phyloP scores from a whole-genome alignment of 306 rosid species.

The Vachellia collinsii region DNA sequence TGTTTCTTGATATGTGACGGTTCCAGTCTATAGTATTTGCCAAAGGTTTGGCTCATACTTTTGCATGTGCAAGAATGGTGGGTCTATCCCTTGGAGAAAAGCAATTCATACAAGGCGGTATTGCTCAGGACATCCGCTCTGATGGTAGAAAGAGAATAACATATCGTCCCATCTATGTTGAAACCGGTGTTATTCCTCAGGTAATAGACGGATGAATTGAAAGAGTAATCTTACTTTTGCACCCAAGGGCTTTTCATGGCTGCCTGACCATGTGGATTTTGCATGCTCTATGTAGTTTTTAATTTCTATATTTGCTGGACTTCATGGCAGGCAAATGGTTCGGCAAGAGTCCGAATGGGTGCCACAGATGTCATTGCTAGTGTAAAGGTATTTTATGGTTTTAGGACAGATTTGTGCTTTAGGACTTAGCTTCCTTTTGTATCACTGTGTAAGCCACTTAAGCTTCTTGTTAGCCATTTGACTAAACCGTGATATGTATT shows the following conservation, averaged over 20 bases:
- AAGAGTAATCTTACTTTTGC: neutral
- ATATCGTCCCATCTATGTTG: slow-evolving; percentile 65
- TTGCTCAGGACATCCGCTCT: slow-evolving; percentile 85
- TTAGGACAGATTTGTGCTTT: slow-evolving; percentile 1
- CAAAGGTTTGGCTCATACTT: neutral
- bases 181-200: slow-evolving; percentile 86
- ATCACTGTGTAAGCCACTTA: neutral
- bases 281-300: neutral
- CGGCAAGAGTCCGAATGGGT: slow-evolving; percentile 83
- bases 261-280: neutral
- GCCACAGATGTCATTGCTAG: slow-evolving; percentile 82
- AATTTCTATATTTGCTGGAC: slow-evolving; percentile 25
- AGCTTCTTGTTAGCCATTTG: slow-evolving; percentile 20
- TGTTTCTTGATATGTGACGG: neutral
- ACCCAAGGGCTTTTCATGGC: neutral
- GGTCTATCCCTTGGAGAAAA: slow-evolving; percentile 76
- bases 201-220: slow-evolving; percentile 40
- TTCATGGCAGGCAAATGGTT: slow-evolving; percentile 76
- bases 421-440: slow-evolving; percentile 13
- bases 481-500: slow-evolving; percentile 25
- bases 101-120: slow-evolving; percentile 77
- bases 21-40: neutral
- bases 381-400: slow-evolving; percentile 66
- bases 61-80: slow-evolving; percentile 54
- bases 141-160: slow-evolving; percentile 86